Conservation (phyloP, 352 stramenopile genomes). For the Aphanomyces stellatus region DNA sequence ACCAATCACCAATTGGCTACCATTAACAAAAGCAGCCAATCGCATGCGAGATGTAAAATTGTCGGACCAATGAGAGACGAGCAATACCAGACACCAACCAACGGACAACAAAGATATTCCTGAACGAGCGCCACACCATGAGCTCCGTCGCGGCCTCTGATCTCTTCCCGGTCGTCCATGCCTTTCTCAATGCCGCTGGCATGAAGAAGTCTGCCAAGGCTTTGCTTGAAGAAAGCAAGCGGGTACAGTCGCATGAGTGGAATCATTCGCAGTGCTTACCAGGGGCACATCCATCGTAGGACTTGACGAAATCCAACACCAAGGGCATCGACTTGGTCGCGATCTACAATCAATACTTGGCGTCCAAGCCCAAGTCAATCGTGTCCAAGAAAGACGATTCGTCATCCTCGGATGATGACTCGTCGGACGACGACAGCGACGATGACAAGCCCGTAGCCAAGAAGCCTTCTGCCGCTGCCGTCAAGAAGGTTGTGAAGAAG, state of each 20-base stretch:
- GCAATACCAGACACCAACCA: neutral
- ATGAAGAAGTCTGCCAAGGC: slow-evolving; percentile 61
- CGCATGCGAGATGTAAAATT: neutral
- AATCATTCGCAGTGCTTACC: too few relatives aligned
- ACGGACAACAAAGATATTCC: neutral
- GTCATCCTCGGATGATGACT: slow-evolving; percentile 16
- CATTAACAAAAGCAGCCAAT: neutral
- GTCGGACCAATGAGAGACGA: neutral
- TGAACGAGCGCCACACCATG: slow-evolving; percentile 12
- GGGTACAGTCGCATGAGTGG: slow-evolving; percentile 28
- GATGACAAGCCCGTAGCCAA: slow-evolving; percentile 22
- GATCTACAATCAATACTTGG: slow-evolving; percentile 65
- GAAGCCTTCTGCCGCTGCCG: neutral
- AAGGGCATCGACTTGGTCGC: slow-evolving; percentile 56
- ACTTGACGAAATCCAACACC: slow-evolving; percentile 37
- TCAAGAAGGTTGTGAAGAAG: slow-evolving; percentile 23
- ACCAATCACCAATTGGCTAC: slow-evolving; percentile 1
- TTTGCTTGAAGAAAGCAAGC: slow-evolving; percentile 62
- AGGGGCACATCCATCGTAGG: too few relatives aligned
- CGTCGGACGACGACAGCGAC: slow-evolving; percentile 21
- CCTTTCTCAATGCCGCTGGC: slow-evolving; percentile 49
- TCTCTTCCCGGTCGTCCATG: slow-evolving; percentile 64
- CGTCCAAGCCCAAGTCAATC: slow-evolving; percentile 27
- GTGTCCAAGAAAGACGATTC: slow-evolving; percentile 1
- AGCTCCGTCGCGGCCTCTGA: slow-evolving; percentile 51